phyloP scores from a whole-genome alignment of 2,329 filamentous ascomycete species.

The Colletotrichum sp. region DNA sequence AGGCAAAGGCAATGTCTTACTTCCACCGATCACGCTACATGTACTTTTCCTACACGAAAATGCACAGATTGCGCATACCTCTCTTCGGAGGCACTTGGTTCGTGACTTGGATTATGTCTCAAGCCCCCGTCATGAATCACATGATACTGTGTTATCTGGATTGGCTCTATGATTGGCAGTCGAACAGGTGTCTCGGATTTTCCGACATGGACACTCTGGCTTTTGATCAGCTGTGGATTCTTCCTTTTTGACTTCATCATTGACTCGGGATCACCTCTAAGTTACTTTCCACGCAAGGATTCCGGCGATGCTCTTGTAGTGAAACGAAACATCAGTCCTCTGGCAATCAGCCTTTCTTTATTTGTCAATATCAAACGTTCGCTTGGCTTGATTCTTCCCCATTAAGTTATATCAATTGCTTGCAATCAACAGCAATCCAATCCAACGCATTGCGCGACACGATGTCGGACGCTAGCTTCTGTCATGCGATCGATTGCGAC shows the following conservation, averaged over 20 bases:
- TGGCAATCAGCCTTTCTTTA: background rate
- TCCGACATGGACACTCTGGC: background rate
- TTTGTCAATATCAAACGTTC: background rate
- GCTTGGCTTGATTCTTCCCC: background rate
- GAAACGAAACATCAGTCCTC: background rate
- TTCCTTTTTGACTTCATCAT: background rate
- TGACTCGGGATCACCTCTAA: fast-evolving
- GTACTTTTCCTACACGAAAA: background rate
- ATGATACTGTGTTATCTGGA: background rate
- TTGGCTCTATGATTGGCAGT: background rate
- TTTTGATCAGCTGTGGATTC: background rate
- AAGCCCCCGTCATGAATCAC: background rate
- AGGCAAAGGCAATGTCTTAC: background rate
- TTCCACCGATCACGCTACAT: background rate
- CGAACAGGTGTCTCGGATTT: background rate
- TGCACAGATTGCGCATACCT: too few species aligned
- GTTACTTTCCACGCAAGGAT: fast-evolving
- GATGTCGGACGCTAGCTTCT: background rate
- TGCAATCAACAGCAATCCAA: background rate
- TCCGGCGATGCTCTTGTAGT: background rate
- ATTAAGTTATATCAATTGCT: fast-evolving
- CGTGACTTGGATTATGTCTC: background rate
- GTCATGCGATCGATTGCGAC: background rate
- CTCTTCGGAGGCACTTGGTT: background rate
- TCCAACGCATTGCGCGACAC: background rate